These are phyloP conservation scores for Sarocladiaceae sp. DNA, from an alignment of 2,329 filamentous ascomycete genomes.

Conservation along the genomic window DNA sequence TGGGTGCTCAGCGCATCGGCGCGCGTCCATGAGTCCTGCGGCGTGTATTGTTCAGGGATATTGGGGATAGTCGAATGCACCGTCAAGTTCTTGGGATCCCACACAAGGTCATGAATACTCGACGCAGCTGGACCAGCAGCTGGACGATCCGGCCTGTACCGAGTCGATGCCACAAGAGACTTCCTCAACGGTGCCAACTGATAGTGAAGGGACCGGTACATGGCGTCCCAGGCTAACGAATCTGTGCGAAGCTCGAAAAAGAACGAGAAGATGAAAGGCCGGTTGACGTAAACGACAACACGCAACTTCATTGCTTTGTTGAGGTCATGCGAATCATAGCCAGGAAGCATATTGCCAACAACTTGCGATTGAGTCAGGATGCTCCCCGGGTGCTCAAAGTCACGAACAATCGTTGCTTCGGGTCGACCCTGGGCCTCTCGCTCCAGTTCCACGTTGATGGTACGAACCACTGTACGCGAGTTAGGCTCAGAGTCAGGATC, in stretches of 20 bases:
- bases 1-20: conserved; percentile 60
- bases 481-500: conserved; percentile 31
- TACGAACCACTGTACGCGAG: conserved; percentile 56
- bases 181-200: conserved; percentile 55
- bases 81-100: conserved; percentile 50
- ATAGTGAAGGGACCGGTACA: conserved; percentile 55
- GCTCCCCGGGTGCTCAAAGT: conserved; percentile 33
- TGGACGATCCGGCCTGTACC: conserved; percentile 48
- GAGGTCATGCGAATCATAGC: conserved; percentile 36
- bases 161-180: conserved; percentile 49
- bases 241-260: conserved; percentile 57
- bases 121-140: conserved; percentile 25
- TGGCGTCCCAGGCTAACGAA: conserved; percentile 45
- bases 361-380: conserved; percentile 26
- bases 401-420: conserved; percentile 38
- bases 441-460: conserved; percentile 60
- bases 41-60: conserved; percentile 45
- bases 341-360: conserved; percentile 25
- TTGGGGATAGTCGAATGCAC: conserved; percentile 61
- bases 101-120: conserved; percentile 56
- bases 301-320: conserved; percentile 54
- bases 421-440: conserved; percentile 29
- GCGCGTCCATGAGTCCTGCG: conserved; percentile 43
- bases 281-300: conserved; percentile 66
- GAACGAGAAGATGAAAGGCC: conserved; percentile 72